Evolutionary conservation across 768 basidiomycete genomes (phyloP), one percentile per base, ranked within the genome.

Genomic region (Tylopilus intermedius): DNA sequence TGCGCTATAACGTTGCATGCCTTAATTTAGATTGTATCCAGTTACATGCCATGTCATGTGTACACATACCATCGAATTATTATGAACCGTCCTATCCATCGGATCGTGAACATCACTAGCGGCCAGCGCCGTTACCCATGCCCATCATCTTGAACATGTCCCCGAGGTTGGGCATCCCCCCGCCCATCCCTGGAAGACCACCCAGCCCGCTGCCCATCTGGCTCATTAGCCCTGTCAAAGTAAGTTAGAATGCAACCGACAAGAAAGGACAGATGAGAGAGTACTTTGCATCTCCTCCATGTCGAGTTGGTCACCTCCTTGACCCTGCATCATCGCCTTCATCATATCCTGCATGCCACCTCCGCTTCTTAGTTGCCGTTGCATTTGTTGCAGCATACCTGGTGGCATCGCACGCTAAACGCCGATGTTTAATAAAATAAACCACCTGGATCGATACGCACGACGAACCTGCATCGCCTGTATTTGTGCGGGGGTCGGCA

Each of bases 341-440:
- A 95, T 93, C 92, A 95, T 95, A 62, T 95, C 93, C 68, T 94
- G 90, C 84, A 96, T 88, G 42, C 91, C 91, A 21, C 92, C 90
- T 8, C 89, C 90, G 50, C 84, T 71, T 51, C 86, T 76, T 66
- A 90, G 73, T 63, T 90, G 86, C 47, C 83, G 76, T 65, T 90
- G 92, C 84, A 97, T 86, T 66, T 98, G 88, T 65, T 93, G 90
- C 57, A 97, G 71, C 87, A 95, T 89, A 29, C 94, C 95, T 5
- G 95, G 91, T 1, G 95, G 95, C 81, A 97, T 86, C 37, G 94
- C 79, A 53, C 92, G 87, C 88, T 96, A 51, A 44, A 43, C 33
- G 50, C 38, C 26, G 51, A 33, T 52, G 50, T 55, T 10, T 49
- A 41, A 47, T n/a, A 38, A 54, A 44, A 24, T 8, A 57, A 46